Evolutionary conservation across 139 green algal genomes (phyloP), one percentile per base, ranked within the genome.

Genomic region (Tetraselmis striata): DNA sequence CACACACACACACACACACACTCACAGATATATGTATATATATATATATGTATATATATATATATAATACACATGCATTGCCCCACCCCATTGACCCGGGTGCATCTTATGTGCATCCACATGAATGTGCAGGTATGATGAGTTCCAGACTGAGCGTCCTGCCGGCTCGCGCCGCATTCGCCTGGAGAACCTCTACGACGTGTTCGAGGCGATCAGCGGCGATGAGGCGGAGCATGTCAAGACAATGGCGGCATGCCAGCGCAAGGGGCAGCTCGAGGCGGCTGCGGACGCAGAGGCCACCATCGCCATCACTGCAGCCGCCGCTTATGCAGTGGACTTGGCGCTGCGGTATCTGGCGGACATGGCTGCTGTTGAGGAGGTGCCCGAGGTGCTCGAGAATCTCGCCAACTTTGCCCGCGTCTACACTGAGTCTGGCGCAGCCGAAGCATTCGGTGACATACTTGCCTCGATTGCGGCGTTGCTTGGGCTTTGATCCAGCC

Each of bases 211-310:
- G 85, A 95, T 98, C 76, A 31, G 88, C n/a, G 94, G 97, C 79
- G 95, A 98, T 76, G 95, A 98, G 87, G 31, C 82, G 1, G 95
- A 98, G 91, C 95, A 98, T 84, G 92, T 97, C 0, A 94, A 95
- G 87, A 98, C 95, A 18, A 98, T 98, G 95, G 82, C 32, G 1
- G 94, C 92, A 0, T 98, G 94, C 85, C 90, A 95, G 80, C 28
- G 30, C 31, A 80, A 83, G 30, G 18, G 23, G 79, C 11, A 67
- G 45, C 5, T 67, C 18, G 45, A 67, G 45, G 45, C 45, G 45
- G 45, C 45, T 18, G 45, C 45, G 18, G 45, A 67, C 18, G 18
- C 45, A 18, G 45, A 67, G 45, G 45, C 45, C 45, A 67, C 5
- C 11, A 5, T 67, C 11, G 45, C 45, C 45, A 67, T 67, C 45